phyloP scores from a whole-genome alignment of 2,329 filamentous ascomycete genomes.

The Dothideomycetidae sp. region DNA sequence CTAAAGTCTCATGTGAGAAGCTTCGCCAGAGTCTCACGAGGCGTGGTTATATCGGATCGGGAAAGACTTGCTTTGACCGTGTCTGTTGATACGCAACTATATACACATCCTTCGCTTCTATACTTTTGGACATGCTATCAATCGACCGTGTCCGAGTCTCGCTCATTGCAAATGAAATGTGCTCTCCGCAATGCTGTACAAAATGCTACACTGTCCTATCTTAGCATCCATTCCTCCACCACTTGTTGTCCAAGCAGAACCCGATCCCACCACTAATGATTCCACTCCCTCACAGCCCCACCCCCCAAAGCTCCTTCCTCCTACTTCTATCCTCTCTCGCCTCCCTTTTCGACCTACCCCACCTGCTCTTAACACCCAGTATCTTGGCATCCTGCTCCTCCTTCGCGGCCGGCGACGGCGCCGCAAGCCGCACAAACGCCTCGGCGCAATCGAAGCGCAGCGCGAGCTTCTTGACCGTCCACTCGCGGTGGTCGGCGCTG shows the following conservation, averaged over 20 bases:
- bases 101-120: no score
- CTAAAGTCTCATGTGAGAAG: no score
- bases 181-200: no score
- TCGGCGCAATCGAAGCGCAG: conserved; percentile 49
- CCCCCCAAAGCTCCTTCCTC: conserved; percentile 47
- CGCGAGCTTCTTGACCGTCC: conserved; percentile 45
- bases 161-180: no score
- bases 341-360: conserved; percentile 45
- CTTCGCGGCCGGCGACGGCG: conserved; percentile 34
- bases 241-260: neutral
- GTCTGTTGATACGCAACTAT: no score
- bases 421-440: conserved; percentile 48
- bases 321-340: conserved; percentile 47
- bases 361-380: conserved; percentile 42
- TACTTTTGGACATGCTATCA: neutral
- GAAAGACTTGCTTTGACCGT: no score
- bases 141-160: neutral
- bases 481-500: conserved; percentile 39
- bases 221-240: no score
- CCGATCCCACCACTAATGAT: conserved; percentile 1
- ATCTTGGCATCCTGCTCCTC: conserved; percentile 31
- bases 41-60: no score
- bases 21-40: no score
- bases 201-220: no score
- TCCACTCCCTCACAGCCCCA: conserved; percentile 42